Evolutionary conservation across 495 filamentous ascomycete species (phyloP).

Genomic region (Hypomontagnella submonticulosa): DNA sequence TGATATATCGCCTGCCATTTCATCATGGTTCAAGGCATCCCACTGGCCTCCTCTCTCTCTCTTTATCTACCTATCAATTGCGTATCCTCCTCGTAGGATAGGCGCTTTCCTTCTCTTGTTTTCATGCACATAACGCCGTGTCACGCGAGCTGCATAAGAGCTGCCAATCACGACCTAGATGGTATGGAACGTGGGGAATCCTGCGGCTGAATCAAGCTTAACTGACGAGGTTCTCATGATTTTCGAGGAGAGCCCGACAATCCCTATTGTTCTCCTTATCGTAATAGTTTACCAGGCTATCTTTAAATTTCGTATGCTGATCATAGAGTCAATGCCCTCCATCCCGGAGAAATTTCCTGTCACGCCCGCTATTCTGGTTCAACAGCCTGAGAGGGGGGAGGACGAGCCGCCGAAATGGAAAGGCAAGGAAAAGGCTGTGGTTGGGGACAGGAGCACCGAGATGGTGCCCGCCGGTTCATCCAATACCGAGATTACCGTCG

Average conservation of each 20-base stretch:
- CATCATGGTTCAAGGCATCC: slow-evolving; percentile 7
- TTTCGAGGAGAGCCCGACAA: not conserved
- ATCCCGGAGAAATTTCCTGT: slow-evolving; percentile 15
- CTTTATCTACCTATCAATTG: slow-evolving; percentile 23
- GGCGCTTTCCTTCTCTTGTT: slow-evolving; percentile 3
- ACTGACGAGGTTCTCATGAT: slow-evolving; percentile 12
- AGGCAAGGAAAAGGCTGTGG: slow-evolving; percentile 39
- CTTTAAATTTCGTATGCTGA: slow-evolving; percentile 30
- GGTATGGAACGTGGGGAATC: slow-evolving; percentile 35
- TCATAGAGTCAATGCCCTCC: slow-evolving; percentile 29
- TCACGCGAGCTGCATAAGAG: slow-evolving; percentile 14
- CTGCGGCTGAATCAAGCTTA: slow-evolving; percentile 28
- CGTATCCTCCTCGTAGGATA: slow-evolving; percentile 1
- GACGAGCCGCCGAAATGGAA: slow-evolving; percentile 25
- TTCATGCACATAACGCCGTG: slow-evolving; percentile 25
- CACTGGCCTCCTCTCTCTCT: slow-evolving; percentile 3
- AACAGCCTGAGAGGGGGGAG: slow-evolving; percentile 3
- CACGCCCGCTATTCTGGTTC: not conserved
- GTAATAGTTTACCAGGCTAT: not conserved
- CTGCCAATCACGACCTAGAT: slow-evolving; percentile 34
- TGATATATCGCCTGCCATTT: slow-evolving; percentile 1
- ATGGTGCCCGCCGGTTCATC: not conserved
- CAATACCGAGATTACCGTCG: slow-evolving; percentile 24
- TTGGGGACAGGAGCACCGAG: not conserved
- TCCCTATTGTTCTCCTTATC: not conserved